Base-by-base conservation (phyloP, 2,329 filamentous ascomycete species). In the Thielaviopsis euricoi region DNA sequence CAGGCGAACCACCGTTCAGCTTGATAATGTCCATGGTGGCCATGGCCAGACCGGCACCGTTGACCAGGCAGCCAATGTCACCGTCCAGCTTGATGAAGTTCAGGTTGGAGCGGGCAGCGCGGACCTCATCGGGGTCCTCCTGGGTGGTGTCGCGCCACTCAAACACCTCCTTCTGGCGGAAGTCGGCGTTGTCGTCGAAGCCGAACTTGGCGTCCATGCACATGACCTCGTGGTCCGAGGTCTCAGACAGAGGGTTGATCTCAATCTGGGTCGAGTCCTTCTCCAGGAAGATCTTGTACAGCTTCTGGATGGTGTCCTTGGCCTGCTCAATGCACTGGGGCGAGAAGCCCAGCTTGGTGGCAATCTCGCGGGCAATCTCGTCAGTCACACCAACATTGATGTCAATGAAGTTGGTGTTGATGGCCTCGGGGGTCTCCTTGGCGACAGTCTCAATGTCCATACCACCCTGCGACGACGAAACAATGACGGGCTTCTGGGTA, bases 1-100 rank as follows among this genome's bases (percentile, higher is more conserved):
- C 93, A 62, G 93, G 93, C 69, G 82, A 78, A 63, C 93, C 93
- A 66, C 93, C 93, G 76, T 97, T 98, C 63, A 98, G 82, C 83
- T 98, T 97, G 82, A 98, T 98, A 73, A 98, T 97, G 74, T 98
- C 93, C 93, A 98, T 98, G 71, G 93, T 98, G 63, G 93, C 93
- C 93, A 98, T 98, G 75, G 93, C 93, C 65, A 98, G 86, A 77
- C 93, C 93, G 67, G 93, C 93, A 71, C 93, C 93, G 77, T 98
- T 98, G 77, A 98, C 93, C 66, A 97, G 80, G 79, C 93, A 98
- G 74, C 93, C 93, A 71, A 98, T 98, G 71, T 98, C 93, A 71
- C 93, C 93, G 70, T 97, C 93, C 62, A 98, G 86, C 83, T 98
- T 98, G 81, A 98, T 98, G 78, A 98, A 98, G 83, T 98, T 98